These are phyloP conservation scores for Suillus subluteus DNA, from an alignment of 768 basidiomycete species.

Conservation along the genomic window DNA sequence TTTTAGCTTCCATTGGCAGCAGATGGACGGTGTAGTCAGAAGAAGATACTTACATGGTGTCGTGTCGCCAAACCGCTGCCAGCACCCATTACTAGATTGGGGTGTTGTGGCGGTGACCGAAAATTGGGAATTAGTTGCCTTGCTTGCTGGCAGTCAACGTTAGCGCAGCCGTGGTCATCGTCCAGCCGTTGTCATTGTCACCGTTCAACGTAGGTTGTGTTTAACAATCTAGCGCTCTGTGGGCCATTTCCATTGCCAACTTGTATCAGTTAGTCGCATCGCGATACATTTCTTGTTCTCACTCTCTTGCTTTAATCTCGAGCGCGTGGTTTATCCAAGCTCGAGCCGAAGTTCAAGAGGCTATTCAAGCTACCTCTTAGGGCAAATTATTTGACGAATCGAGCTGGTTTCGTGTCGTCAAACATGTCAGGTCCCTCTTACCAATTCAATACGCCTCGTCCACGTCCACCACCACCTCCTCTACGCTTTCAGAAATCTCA, in stretches of 20 bases:
- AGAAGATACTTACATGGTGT: background rate
- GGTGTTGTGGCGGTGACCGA: slow-evolving; percentile 16
- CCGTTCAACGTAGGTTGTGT: slow-evolving; percentile 12
- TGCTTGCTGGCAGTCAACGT: slow-evolving; percentile 29
- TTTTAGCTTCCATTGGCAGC: slow-evolving; percentile 6
- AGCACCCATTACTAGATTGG: slow-evolving; percentile 8
- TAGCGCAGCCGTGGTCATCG: slow-evolving; percentile 35
- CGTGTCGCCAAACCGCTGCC: background rate
- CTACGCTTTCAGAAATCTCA: slow-evolving; percentile 54
- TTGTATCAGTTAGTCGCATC: slow-evolving; percentile 7
- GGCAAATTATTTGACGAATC: slow-evolving; percentile 20
- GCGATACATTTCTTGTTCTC: slow-evolving; percentile 1
- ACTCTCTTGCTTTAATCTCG: slow-evolving; percentile 1
- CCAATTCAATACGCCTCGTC: slow-evolving; percentile 64
- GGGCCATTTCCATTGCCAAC: background rate
- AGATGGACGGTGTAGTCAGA: slow-evolving; percentile 2
- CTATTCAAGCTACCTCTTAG: slow-evolving; percentile 11
- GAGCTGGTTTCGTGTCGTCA: slow-evolving; percentile 38
- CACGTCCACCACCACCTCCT: slow-evolving; percentile 61
- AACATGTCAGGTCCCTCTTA: slow-evolving; percentile 65
- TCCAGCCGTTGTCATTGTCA: slow-evolving; percentile 18
- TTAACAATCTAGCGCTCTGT: slow-evolving; percentile 1
- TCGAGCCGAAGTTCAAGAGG: slow-evolving; percentile 11
- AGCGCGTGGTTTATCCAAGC: slow-evolving; percentile 20
- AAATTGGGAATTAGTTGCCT: slow-evolving; percentile 27